These are phyloP conservation scores for Colletotrichum tabaci DNA, from an alignment of 2,329 filamentous ascomycete genomes.

Conservation along the genomic window DNA sequence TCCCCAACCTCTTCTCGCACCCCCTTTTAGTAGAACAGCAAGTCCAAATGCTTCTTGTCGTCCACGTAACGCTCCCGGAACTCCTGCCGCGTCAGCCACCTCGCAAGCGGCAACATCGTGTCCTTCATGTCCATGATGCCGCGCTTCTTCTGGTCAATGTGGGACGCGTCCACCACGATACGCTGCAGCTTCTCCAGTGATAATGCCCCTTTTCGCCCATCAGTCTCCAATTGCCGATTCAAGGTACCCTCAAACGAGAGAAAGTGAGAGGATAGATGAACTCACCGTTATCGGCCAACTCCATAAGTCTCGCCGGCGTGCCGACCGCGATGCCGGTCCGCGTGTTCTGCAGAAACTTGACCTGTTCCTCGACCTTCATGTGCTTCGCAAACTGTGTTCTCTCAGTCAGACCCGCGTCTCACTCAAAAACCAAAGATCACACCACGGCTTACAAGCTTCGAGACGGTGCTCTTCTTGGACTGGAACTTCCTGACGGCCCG, in stretches of 20 bases:
- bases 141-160: conserved; percentile 95
- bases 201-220: conserved; percentile 70
- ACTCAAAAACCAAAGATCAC: background rate
- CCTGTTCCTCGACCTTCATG: conserved; percentile 92
- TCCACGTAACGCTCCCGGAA: conserved; percentile 79
- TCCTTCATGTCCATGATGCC: conserved; percentile 97
- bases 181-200: conserved; percentile 80
- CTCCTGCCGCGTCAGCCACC: conserved; percentile 79
- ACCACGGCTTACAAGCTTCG: conserved; percentile 76
- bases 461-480: conserved; percentile 82
- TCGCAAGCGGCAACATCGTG: conserved; percentile 84
- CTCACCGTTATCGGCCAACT: conserved; percentile 85
- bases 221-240: background rate
- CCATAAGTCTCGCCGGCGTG: conserved; percentile 86
- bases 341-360: conserved; percentile 78
- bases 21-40: conserved; percentile 73
- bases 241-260: background rate
- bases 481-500: conserved; percentile 84
- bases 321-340: conserved; percentile 91
- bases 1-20: too few relatives aligned
- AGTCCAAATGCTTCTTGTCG: conserved; percentile 69
- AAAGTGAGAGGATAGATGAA: conserved; percentile 6
- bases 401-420: conserved; percentile 29
- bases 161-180: conserved; percentile 90
- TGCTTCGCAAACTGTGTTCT: conserved; percentile 86